Evolutionary conservation across 2,329 filamentous ascomycete genomes (phyloP).

Genomic region (Alternaria longipes): DNA sequence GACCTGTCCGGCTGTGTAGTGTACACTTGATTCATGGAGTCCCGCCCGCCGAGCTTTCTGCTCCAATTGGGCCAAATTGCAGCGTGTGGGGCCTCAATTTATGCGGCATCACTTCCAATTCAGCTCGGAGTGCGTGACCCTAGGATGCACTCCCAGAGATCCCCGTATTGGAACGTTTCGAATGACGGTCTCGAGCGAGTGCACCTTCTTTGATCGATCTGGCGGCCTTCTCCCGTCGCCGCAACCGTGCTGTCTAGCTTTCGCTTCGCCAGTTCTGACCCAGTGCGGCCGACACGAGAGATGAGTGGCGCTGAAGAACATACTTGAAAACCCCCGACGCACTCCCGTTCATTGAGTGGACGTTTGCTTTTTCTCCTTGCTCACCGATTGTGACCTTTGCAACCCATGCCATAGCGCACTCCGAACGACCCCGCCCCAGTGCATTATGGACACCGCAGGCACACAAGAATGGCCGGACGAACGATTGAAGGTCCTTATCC

Average conservation of each 20-base stretch:
- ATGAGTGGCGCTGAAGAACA: conserved; percentile 5
- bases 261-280: conserved; percentile 6
- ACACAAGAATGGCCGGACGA: conserved; percentile 37
- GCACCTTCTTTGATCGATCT: conserved; percentile 18
- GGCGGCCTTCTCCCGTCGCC: background rate
- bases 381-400: background rate
- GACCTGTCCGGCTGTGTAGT: conserved; percentile 1
- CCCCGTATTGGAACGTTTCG: conserved; percentile 12
- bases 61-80: conserved; percentile 12
- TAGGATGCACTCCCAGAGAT: conserved; percentile 4
- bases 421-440: background rate
- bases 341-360: conserved; percentile 3
- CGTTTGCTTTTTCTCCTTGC: conserved; percentile 2
- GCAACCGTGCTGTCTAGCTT: conserved; percentile 8
- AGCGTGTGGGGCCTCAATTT: conserved; percentile 24
- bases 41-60: background rate
- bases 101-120: conserved; percentile 16
- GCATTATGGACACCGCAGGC: conserved; percentile 20
- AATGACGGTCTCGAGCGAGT: conserved; percentile 6
- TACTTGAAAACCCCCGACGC: conserved; percentile 11
- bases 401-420: conserved; percentile 1
- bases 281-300: conserved; percentile 7
- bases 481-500: conserved; percentile 31
- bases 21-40: conserved; percentile 8
- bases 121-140: conserved; percentile 7